Conservation (phyloP, 768 basidiomycete species). For the Boletus rex-veris region DNA sequence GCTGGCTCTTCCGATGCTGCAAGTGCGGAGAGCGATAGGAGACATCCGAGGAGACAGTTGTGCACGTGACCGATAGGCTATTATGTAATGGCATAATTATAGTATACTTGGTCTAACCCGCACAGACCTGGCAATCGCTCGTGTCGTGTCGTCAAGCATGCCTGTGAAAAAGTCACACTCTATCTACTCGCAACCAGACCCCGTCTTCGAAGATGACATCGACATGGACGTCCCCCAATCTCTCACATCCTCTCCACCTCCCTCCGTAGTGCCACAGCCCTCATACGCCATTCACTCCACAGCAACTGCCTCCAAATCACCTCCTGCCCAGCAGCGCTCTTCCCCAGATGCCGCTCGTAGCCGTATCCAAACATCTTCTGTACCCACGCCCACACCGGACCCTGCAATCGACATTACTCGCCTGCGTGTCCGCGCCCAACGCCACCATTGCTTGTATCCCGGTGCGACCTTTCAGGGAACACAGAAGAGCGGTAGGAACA, state of each 20-base stretch:
- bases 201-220: slow-evolving; percentile 36
- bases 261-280: slow-evolving; percentile 6
- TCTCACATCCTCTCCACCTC: neutral
- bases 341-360: slow-evolving; percentile 10
- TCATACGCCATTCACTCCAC: slow-evolving; percentile 13
- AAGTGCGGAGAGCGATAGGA: too few species aligned
- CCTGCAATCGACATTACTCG: slow-evolving; percentile 76
- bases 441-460: slow-evolving; percentile 79
- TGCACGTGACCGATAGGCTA: slow-evolving; percentile 18
- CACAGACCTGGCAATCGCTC: slow-evolving; percentile 16
- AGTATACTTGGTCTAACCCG: neutral
- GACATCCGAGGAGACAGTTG: too few species aligned
- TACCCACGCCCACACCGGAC: slow-evolving; percentile 32
- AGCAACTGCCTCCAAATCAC: slow-evolving; percentile 7
- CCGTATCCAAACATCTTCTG: slow-evolving; percentile 8
- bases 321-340: slow-evolving; percentile 18
- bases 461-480: slow-evolving; percentile 88
- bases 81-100: too few species aligned
- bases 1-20: too few species aligned
- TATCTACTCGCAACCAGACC: slow-evolving; percentile 19
- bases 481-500: slow-evolving; percentile 90
- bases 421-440: slow-evolving; percentile 66
- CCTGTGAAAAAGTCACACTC: slow-evolving; percentile 20
- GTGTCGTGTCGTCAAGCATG: slow-evolving; percentile 22
- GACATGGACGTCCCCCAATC: slow-evolving; percentile 26